Evolutionary conservation across 495 filamentous ascomycete species (phyloP), one percentile per base, ranked within the genome.

Genomic region (Penicillium soppii): DNA sequence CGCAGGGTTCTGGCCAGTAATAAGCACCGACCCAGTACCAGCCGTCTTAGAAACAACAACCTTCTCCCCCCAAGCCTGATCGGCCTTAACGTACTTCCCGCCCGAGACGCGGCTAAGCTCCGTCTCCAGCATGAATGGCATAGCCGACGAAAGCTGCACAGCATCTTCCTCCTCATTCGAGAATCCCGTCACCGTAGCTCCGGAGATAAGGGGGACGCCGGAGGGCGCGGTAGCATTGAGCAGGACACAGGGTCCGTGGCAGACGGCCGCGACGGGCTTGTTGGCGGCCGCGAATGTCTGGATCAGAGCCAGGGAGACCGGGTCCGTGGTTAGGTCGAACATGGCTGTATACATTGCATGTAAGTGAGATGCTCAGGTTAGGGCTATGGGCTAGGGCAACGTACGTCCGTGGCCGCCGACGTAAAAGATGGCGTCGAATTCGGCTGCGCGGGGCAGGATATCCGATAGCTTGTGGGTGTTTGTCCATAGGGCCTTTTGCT

Each of bases 371-470:
- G n/a, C 12, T n/a, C 23, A 7, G 32, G 27, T n/a, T n/a, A n/a
- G n/a, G n/a, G n/a, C n/a, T n/a, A n/a, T n/a, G n/a, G n/a, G n/a
- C n/a, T n/a, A n/a, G n/a, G 42, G 41, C 13, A 16, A 71, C 80
- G 42, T 68, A 83, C 81, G 87, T n/a, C 87, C 88, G 67, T 90
- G 84, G 20, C 88, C 88, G 56, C 88, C 88, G 10, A 88, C 85
- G 64, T 79, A 89, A 65, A 85, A 89, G 37, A 91, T 67, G 20
- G 82, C 87, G 44, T 82, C 86, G 59, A 82, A 90, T 37, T 89
- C 83, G 35, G 51, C 63, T 0, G 77, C 77, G 23, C 73, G 72
- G 0, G 81, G 78, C 0, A 77, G 33, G 40, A 87, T 72, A 3
- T 72, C 60, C 0, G 66, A 53, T 1, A 90, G 61, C 48, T 76